Evolutionary conservation across 2,329 filamentous ascomycete species (phyloP).

Genomic region (Tolypocladium guangdongense): DNA sequence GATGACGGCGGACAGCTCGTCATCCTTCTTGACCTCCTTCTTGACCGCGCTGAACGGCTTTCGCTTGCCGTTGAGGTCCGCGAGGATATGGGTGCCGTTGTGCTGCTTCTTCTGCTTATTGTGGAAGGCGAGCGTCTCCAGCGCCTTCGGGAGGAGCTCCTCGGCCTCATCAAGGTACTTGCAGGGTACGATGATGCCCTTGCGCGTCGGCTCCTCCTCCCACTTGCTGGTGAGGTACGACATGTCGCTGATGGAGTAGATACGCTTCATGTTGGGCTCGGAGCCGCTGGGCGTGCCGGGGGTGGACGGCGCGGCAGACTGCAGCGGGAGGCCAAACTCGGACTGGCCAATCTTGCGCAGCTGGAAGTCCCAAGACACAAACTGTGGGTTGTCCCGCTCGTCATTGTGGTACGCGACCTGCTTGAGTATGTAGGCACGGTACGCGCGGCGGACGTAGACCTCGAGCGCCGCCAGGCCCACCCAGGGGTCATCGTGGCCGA

Average conservation of each 20-base stretch:
- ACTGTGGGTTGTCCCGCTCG: conserved; percentile 56
- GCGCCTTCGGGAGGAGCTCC: conserved; percentile 70
- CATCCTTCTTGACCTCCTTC: conserved; percentile 35
- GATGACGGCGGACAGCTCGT: conserved; percentile 82
- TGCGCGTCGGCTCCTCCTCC: conserved; percentile 67
- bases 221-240: conserved; percentile 69
- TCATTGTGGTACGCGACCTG: conserved; percentile 80
- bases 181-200: conserved; percentile 90
- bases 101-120: conserved; percentile 45
- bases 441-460: conserved; percentile 91
- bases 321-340: conserved; percentile 74
- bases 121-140: conserved; percentile 66
- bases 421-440: conserved; percentile 90
- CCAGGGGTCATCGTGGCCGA: conserved; percentile 87
- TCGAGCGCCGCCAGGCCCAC: conserved; percentile 88
- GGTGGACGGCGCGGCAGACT: conserved; percentile 72
- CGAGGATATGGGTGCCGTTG: conserved; percentile 48
- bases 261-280: conserved; percentile 60
- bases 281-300: conserved; percentile 60
- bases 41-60: conserved; percentile 27
- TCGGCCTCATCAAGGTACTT: conserved; percentile 91
- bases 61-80: conserved; percentile 65
- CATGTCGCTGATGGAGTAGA: conserved; percentile 95
- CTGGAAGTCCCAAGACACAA: conserved; percentile 90
- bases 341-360: conserved; percentile 87